A percentile compares a stretch with the other conserved stretches of the same genome.
Conservation (phyloP, 2,329 filamentous ascomycete genomes). For the Beauveria sp. region DNA sequence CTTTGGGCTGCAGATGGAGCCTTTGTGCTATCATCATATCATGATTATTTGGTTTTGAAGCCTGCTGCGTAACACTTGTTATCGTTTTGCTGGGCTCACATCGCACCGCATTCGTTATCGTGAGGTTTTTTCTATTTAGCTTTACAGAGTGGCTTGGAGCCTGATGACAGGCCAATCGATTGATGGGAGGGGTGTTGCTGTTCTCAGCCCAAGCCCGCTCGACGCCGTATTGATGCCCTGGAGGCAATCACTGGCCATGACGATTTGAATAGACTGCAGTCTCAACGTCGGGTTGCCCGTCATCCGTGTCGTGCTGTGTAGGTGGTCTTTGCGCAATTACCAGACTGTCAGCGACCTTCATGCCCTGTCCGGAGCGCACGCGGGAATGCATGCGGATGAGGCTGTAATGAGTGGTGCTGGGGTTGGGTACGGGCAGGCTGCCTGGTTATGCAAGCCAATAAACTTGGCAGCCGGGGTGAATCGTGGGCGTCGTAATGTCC, state of each 20-base stretch:
- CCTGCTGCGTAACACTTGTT: neutral
- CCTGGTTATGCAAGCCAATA: neutral
- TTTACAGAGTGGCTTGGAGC: neutral
- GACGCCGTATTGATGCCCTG: neutral
- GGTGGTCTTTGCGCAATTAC: neutral
- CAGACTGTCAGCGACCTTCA: neutral
- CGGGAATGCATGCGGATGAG: neutral
- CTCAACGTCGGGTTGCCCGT: neutral
- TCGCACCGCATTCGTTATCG: neutral
- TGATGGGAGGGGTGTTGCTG: neutral
- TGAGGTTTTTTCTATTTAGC: too few species aligned
- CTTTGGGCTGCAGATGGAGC: neutral
- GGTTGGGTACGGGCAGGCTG: neutral
- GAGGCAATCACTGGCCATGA: neutral
- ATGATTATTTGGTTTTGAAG: neutral
- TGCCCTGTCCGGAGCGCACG: neutral
- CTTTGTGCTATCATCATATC: neutral
- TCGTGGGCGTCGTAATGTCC: neutral
- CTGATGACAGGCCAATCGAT: neutral
- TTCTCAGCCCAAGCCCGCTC: neutral
- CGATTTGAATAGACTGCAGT: neutral
- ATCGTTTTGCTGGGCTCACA: neutral
- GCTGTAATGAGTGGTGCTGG: neutral
- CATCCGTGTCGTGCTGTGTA: neutral
- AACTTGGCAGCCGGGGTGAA: neutral